Percentiles rank a stretch among this genome's conserved stretches.
Evolutionary conservation across 495 filamentous ascomycete genomes (phyloP).

Genomic region (Bryoglossum gracile): DNA sequence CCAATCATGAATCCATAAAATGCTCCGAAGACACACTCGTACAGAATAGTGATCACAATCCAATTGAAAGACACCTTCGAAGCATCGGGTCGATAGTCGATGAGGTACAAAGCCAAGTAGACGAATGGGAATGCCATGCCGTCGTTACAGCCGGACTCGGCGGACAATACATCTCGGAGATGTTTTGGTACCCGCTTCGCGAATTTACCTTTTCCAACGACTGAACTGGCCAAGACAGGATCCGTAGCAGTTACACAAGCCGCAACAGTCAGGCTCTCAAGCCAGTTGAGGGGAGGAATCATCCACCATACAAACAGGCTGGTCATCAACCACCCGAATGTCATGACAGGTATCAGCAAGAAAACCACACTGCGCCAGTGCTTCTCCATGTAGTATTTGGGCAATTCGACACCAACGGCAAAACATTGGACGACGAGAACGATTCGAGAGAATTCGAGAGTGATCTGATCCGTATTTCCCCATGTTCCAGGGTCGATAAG

Average conservation of each 20-base stretch:
- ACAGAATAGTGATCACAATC: conserved; percentile 85
- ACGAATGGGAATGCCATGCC: conserved; percentile 99
- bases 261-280: conserved; percentile 77
- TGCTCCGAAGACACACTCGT: conserved; percentile 92
- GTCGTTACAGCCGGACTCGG: conserved; percentile 98
- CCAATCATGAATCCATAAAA: conserved; percentile 84
- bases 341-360: conserved; percentile 92
- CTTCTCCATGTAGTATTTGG: conserved; percentile 94
- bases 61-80: conserved; percentile 71
- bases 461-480: conserved; percentile 93
- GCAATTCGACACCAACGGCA: conserved; percentile 96
- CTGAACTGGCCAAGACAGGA: conserved; percentile 93
- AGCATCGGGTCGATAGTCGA: conserved; percentile 64
- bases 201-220: conserved; percentile 98
- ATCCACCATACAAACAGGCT: conserved; percentile 98
- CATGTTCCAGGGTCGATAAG: conserved; percentile 78
- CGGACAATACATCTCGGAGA: conserved; percentile 88
- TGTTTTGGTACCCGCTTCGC: conserved; percentile 96
- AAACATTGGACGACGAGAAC: conserved; percentile 99
- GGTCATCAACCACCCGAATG: conserved; percentile 90
- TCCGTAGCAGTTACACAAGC: conserved; percentile 98
- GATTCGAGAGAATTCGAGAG: conserved; percentile 93
- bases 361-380: conserved; percentile 93
- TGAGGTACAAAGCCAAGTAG: conserved; percentile 84
- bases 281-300: conserved; percentile 72